Base-by-base conservation (phyloP, 352 stramenopile genomes). In the Phytopythium oedochilum region DNA sequence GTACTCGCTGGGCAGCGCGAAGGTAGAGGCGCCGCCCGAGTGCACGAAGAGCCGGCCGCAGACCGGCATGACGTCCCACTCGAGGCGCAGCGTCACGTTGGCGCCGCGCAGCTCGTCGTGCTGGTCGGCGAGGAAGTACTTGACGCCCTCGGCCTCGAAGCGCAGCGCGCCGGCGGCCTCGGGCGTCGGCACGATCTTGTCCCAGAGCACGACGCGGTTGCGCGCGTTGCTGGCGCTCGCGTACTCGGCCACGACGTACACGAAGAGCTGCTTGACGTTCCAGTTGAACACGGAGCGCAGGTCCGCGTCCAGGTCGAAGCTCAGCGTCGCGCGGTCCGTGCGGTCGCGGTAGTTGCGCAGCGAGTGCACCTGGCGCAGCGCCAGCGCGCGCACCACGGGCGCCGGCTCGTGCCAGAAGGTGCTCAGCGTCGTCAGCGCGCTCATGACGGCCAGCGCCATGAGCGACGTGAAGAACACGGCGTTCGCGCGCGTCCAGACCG, bases 241-340 rank as follows among this genome's bases (percentile, higher is more conserved):
- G 61, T 91, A 95, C 68, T 92, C 83, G 48, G 85, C 85, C 51
- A 90, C 49, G 48, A 95, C 78, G 78, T 93, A 95, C 64, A 93
- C 83, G 47, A 95, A 95, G 50, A 95, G 64, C 68, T 93, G 83
- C 78, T 93, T 95, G 31, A 91, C 83, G 66, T 95, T 95, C 85
- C 85, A 95, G 63, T 95, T 95, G 75, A 95, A 95, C 26, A 92
- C 83, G 25, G 83, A 92, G 65, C 77, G 86, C 53, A 94, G 51
- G 20, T 94, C 84, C 88, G 84, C 82, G 53, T 94, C 83, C 35
- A 94, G 58, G 63, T 91, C 69, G 54, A 94, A 94, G 20, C 82
- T 84, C 28, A 94, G 73, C 55, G 83, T 92, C 32, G 84, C 84
- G 60, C 82, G 82, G 63, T 94, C 84, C 5, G 71, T 74, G 51